Base-by-base conservation (phyloP, 2,329 filamentous ascomycete genomes). In the Aureobasidium sp. region DNA sequence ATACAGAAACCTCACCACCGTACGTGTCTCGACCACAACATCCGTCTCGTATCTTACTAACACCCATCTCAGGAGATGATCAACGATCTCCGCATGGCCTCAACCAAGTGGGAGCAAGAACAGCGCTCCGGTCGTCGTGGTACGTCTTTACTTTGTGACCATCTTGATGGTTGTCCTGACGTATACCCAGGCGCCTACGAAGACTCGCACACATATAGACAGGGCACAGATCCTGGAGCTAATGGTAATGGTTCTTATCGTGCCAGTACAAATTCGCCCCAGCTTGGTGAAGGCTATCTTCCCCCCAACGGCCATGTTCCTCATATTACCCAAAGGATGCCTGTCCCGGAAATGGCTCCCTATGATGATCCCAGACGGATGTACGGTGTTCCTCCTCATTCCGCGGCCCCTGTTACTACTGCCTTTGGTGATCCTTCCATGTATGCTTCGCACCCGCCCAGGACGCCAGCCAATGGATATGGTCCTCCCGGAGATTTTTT, bases 1-100 rank as follows among this genome's bases (percentile, higher is more conserved):
- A 39, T 80, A 80, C 69, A 76, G 79, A 46, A 80, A 77, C 52
- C 71, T 81, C 61, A 81, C 79, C 48, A 73, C 76, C 68, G 78
- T 80, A 76, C 61, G 77, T 71, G 37, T 48, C 29, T 26, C 36
- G 23, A 13, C 27, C 34, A 17, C 12, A 6, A 37, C 9, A 39
- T 58, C 36, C 13, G 26, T 23, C 6, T 12, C 32, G 17, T 27
- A 47, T 32, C 34, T 41, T 52, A 51, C 64, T 70, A 57, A 69
- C 63, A 44, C 20, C 13, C 4, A 12, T 32, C 39, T 39, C 34
- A 77, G 78, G 76, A 78, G 69, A 80, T 80, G 79, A 77, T 80
- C 64, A 72, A 75, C 67, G 79, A 81, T 67, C 68, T 81, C 69
- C 76, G 76, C 66, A 68, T 74, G 70, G 78, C 80, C 64, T 79